phyloP scores from a whole-genome alignment of 2,329 filamentous ascomycete species.

The Trichophyton equinum region DNA sequence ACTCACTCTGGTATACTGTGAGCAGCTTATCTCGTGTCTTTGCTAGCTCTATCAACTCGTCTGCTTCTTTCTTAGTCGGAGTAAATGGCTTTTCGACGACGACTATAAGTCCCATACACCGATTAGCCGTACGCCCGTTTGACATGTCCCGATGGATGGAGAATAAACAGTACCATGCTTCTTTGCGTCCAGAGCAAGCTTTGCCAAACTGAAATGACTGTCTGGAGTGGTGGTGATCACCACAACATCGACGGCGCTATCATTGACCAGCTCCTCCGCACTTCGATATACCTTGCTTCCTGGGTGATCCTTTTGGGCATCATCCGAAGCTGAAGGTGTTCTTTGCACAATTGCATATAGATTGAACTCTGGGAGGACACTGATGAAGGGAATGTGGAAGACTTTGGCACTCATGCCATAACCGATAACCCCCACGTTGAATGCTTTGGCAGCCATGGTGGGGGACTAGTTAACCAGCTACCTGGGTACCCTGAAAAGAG shows the following conservation, averaged over 20 bases:
- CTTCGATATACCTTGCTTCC: constrained; percentile 51
- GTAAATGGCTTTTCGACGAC: constrained; percentile 77
- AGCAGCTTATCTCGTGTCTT: constrained; percentile 41
- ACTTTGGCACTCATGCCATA: constrained; percentile 58
- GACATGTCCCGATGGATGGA: no score
- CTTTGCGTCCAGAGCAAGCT: constrained; percentile 52
- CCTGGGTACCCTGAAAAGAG: not conserved
- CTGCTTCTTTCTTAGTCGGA: constrained; percentile 55
- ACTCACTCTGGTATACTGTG: constrained; percentile 55
- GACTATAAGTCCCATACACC: constrained; percentile 33
- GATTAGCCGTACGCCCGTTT: not conserved
- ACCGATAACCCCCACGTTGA: constrained; percentile 48
- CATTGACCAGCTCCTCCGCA: constrained; percentile 50
- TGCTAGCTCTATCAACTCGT: constrained; percentile 47
- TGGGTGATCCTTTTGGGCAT: constrained; percentile 57
- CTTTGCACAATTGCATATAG: constrained; percentile 68
- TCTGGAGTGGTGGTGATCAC: constrained; percentile 60
- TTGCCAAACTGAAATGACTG: constrained; percentile 55
- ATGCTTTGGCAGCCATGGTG: constrained; percentile 33
- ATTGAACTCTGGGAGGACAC: constrained; percentile 48
- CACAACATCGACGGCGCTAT: constrained; percentile 54
- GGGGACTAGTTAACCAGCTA: not conserved
- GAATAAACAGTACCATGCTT: constrained; percentile 45
- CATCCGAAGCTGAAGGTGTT: constrained; percentile 49
- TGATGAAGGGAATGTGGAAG: constrained; percentile 74